Percentiles rank a stretch among this genome's conserved stretches.
Conservation (phyloP, 108 stramenopile species). For the Conticribra guillardii region DNA sequence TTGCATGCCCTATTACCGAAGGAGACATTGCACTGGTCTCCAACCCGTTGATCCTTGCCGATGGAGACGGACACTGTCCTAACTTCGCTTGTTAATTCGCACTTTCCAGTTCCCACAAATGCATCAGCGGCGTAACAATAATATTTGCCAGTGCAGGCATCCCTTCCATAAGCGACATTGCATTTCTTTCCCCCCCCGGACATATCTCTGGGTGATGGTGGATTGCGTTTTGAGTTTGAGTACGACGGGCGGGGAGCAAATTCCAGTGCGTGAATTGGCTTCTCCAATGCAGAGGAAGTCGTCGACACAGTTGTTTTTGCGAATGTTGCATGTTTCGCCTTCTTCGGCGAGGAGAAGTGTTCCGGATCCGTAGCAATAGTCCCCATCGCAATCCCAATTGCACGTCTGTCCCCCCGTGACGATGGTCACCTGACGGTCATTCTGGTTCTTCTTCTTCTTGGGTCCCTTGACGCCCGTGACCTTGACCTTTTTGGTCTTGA, state of each 20-base stretch:
- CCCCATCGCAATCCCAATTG: constrained; percentile 18
- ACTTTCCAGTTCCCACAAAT: neutral
- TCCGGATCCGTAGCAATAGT: constrained; percentile 5
- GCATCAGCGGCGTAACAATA: neutral
- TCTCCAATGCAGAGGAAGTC: neutral
- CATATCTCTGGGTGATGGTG: neutral
- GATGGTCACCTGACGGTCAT: constrained; percentile 21
- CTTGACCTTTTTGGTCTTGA: constrained; percentile 16
- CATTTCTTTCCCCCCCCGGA: neutral
- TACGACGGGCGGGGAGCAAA: neutral
- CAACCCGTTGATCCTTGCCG: neutral
- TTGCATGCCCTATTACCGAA: neutral
- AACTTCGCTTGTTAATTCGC: neutral
- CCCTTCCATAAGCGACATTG: neutral
- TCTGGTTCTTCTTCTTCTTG: constrained; percentile 7
- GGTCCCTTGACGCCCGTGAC: neutral
- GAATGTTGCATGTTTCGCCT: neutral
- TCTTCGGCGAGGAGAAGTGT: neutral
- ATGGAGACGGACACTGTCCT: neutral
- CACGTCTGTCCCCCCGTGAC: neutral
- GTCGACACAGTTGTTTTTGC: neutral
- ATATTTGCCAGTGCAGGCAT: neutral
- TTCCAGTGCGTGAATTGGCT: neutral
- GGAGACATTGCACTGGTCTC: neutral
- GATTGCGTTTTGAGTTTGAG: neutral